These are phyloP conservation scores for Hypoxylon fragiforme DNA, from an alignment of 495 filamentous ascomycete genomes.

Conservation along the genomic window DNA sequence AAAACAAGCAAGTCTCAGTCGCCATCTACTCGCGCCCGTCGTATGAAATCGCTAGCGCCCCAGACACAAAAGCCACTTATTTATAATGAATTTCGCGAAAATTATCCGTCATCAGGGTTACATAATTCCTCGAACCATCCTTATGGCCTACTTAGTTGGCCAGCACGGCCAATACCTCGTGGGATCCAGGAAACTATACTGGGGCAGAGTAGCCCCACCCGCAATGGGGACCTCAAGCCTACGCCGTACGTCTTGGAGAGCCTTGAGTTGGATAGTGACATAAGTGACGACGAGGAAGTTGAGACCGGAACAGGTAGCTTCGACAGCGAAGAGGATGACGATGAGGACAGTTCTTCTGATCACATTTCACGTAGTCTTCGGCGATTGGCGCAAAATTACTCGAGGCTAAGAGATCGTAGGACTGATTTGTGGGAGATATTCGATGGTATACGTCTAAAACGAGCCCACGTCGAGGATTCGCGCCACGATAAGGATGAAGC, in stretches of 20 bases:
- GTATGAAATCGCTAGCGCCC: conserved; percentile 24
- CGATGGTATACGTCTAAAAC: conserved; percentile 21
- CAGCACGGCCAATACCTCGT: conserved; percentile 3
- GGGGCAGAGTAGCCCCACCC: background rate
- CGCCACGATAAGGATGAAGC: conserved; percentile 33
- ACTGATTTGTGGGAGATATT: conserved; percentile 25
- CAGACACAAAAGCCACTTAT: conserved; percentile 22
- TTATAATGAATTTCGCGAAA: conserved; percentile 22
- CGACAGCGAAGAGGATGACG: conserved; percentile 10
- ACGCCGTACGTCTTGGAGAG: conserved; percentile 9
- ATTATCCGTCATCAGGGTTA: conserved; percentile 2
- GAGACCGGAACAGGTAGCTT: background rate
- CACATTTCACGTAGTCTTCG: conserved; percentile 15
- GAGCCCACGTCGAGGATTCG: conserved; percentile 24
- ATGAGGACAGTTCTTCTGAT: conserved; percentile 10
- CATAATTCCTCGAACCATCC: conserved; percentile 8
- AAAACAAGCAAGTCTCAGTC: conserved; percentile 27
- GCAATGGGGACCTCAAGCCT: background rate
- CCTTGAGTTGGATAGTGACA: conserved; percentile 10
- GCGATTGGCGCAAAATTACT: conserved; percentile 22
- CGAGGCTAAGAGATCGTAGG: conserved; percentile 24
- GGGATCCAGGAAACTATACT: conserved; percentile 11
- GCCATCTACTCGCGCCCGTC: conserved; percentile 22
- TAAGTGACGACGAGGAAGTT: conserved; percentile 20
- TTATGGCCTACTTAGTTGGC: conserved; percentile 5